These are phyloP conservation scores for Amaranthus hypochondriacus DNA, from an alignment of 148 eudicot genomes.

Conservation along the genomic window DNA sequence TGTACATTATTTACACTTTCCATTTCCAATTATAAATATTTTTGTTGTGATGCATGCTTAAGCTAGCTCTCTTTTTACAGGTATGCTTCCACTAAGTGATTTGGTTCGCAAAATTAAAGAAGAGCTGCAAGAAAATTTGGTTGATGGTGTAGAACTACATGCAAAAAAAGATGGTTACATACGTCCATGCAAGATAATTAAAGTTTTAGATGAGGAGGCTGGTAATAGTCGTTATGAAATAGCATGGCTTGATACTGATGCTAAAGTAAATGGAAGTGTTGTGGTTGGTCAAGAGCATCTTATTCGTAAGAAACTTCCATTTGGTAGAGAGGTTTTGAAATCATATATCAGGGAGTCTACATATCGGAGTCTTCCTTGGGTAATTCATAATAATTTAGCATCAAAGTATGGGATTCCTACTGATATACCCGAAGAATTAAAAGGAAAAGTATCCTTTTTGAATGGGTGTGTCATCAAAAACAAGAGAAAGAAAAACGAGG, in stretches of 20 bases:
- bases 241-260: slow-evolving; percentile 71
- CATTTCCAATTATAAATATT: background rate
- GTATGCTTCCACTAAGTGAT: slow-evolving; percentile 81
- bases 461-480: slow-evolving; percentile 56
- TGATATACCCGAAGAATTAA: slow-evolving; percentile 67
- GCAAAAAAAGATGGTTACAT: slow-evolving; percentile 62
- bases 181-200: slow-evolving; percentile 63
- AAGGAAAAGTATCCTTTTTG: slow-evolving; percentile 35
- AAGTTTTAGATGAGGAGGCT: slow-evolving; percentile 54
- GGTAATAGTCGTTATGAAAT: slow-evolving; percentile 60
- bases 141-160: slow-evolving; percentile 66
- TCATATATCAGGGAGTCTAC: slow-evolving; percentile 91
- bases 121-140: slow-evolving; percentile 55
- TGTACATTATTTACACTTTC: too few relatives aligned
- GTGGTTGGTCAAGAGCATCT: slow-evolving; percentile 65
- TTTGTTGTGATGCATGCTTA: slow-evolving; percentile 1
- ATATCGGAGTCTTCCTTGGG: slow-evolving; percentile 86
- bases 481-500: slow-evolving; percentile 65
- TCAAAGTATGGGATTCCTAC: slow-evolving; percentile 68
- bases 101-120: slow-evolving; percentile 55
- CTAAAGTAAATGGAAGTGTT: slow-evolving; percentile 47
- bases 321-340: slow-evolving; percentile 68
- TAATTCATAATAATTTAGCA: slow-evolving; percentile 74
- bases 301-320: slow-evolving; percentile 70
- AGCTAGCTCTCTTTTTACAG: slow-evolving; percentile 30